These are phyloP conservation scores for Neolentinus lepideus DNA, from an alignment of 1,284 basidiomycete genomes.

Conservation along the genomic window DNA sequence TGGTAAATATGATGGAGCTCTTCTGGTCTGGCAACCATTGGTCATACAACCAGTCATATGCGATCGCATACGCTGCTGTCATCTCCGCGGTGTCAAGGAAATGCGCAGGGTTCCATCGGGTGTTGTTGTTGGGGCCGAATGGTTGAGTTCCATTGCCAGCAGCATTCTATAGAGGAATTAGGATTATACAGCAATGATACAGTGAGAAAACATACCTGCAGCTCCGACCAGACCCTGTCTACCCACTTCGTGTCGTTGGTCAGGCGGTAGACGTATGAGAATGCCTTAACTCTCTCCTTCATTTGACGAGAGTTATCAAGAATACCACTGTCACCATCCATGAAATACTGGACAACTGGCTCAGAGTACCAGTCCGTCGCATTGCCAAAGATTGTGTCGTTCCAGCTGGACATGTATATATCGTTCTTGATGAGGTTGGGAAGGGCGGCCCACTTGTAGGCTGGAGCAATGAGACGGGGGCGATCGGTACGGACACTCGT, in stretches of 20 bases:
- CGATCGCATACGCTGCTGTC: constrained; percentile 82
- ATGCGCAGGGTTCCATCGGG: constrained; percentile 80
- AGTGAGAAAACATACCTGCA: constrained; percentile 43
- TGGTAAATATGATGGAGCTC: constrained; percentile 61
- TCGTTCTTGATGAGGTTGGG: constrained; percentile 75
- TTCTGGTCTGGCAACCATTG: constrained; percentile 76
- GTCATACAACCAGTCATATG: constrained; percentile 95
- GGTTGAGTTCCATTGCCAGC: constrained; percentile 52
- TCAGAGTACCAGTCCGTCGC: constrained; percentile 64
- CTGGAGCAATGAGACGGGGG: constrained; percentile 87
- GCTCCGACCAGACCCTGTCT: constrained; percentile 79
- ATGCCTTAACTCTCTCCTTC: constrained; percentile 90
- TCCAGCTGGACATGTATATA: constrained; percentile 87
- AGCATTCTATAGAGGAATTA: constrained; percentile 43
- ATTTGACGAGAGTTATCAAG: constrained; percentile 88
- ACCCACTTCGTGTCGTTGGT: constrained; percentile 87
- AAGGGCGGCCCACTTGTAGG: constrained; percentile 89
- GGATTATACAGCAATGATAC: neutral
- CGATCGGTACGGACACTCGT: constrained; percentile 70
- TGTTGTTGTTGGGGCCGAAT: constrained; percentile 55
- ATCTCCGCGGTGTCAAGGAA: constrained; percentile 96
- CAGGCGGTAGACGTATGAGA: constrained; percentile 87
- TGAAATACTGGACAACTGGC: constrained; percentile 62
- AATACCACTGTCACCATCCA: constrained; percentile 87
- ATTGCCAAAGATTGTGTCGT: constrained; percentile 87